A percentile compares a stretch with the other conserved stretches of the same genome.
Conservation (phyloP, 768 basidiomycete genomes). For the Lactarius hengduanensis region DNA sequence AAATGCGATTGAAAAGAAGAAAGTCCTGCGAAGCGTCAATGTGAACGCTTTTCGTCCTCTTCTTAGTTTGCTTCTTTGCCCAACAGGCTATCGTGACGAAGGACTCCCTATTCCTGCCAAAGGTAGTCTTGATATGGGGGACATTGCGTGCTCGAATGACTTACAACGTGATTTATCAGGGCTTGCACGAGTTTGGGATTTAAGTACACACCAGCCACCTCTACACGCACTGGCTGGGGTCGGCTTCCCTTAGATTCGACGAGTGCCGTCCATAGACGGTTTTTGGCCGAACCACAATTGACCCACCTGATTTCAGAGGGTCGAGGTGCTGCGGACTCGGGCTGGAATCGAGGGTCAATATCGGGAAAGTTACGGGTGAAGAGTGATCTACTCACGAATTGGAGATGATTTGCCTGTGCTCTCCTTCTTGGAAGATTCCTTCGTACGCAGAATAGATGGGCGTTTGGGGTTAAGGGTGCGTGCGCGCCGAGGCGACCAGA, state of each 20-base stretch:
- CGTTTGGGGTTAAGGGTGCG: no score
- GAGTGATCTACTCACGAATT: no score
- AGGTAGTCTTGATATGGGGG: not conserved
- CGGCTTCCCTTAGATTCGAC: not conserved
- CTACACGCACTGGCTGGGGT: not conserved
- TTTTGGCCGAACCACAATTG: not conserved
- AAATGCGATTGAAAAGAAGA: not conserved
- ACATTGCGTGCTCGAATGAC: not conserved
- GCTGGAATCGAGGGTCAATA: no score
- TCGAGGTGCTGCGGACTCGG: no score
- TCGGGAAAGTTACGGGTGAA: no score
- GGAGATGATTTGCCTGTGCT: no score
- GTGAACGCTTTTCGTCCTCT: not conserved
- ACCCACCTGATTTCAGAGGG: no score
- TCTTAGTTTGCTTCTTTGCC: not conserved
- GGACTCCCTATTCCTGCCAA: not conserved
- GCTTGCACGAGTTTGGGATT: not conserved
- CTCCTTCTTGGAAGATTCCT: no score
- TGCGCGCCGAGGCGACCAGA: no score
- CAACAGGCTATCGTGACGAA: not conserved
- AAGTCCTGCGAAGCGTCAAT: not conserved
- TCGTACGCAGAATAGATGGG: no score
- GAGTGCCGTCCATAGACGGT: not conserved
- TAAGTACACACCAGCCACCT: not conserved
- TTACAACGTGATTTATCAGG: not conserved